These are phyloP conservation scores for Solanum chacoense DNA, from an alignment of 305 asterid genomes.

Conservation along the genomic window DNA sequence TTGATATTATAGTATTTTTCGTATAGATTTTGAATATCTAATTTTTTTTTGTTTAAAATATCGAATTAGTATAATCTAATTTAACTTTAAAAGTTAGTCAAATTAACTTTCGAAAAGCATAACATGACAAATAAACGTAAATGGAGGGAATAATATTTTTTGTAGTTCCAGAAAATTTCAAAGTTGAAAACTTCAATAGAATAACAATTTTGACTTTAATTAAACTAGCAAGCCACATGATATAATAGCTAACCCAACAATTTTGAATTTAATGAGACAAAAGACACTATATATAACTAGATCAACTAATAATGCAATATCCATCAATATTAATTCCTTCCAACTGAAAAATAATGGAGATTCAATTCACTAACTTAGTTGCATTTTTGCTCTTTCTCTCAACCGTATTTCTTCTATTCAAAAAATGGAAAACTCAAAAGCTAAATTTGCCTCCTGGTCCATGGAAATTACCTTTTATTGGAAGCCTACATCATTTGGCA, in stretches of 20 bases:
- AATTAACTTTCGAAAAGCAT: too few species aligned
- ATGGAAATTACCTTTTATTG: constrained; percentile 13
- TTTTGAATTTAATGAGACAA: background rate
- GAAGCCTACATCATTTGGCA: constrained; percentile 6
- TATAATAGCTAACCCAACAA: background rate
- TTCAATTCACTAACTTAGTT: background rate
- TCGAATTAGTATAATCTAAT: too few species aligned
- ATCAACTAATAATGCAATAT: background rate
- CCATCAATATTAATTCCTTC: background rate
- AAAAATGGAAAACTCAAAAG: background rate
- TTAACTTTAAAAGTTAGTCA: too few species aligned
- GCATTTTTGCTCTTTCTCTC: background rate
- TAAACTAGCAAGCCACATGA: background rate
- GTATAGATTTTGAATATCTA: background rate
- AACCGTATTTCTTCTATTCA: background rate
- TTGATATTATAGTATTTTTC: too few species aligned
- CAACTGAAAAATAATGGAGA: background rate
- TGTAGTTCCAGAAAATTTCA: too few species aligned
- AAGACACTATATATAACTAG: background rate
- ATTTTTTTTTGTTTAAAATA: too few species aligned
- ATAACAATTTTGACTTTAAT: background rate
- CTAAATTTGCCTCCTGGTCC: constrained; percentile 10
- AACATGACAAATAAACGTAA: background rate
- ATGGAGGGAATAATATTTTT: too few species aligned
- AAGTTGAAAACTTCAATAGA: background rate